Evolutionary conservation across 208 protist genomes (phyloP).

Genomic region (Acanthamoeba triangularis): DNA sequence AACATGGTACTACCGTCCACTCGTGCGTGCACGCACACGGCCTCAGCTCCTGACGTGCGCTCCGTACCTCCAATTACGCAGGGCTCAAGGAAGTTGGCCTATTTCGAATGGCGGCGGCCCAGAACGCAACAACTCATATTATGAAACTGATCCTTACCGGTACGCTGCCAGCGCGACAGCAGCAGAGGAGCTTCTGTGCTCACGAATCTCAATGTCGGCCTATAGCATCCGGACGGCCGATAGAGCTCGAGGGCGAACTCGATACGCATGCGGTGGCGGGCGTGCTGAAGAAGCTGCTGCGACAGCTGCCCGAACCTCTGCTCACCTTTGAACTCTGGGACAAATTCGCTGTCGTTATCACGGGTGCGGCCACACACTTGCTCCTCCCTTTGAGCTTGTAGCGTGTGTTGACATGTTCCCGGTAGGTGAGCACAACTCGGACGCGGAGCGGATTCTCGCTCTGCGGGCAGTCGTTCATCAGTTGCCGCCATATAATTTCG

Average conservation of each 20-base stretch:
- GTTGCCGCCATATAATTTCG: slow-evolving; percentile 30
- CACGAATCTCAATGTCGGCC: background rate
- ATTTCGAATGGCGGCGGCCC: slow-evolving; percentile 37
- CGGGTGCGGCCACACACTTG: background rate
- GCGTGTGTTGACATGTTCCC: background rate
- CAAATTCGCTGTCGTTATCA: slow-evolving; percentile 20
- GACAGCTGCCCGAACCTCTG: slow-evolving; percentile 52
- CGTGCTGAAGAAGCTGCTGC: slow-evolving; percentile 61
- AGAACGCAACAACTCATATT: background rate
- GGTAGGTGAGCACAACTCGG: slow-evolving; percentile 13
- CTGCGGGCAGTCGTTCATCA: slow-evolving; percentile 3
- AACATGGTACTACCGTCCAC: background rate
- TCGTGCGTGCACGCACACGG: background rate
- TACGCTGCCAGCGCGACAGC: background rate
- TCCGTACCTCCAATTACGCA: background rate
- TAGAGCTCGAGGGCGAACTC: slow-evolving; percentile 36
- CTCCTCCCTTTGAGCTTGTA: background rate
- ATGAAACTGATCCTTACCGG: slow-evolving; percentile 31
- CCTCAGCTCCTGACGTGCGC: no score
- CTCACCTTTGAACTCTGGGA: slow-evolving; percentile 72
- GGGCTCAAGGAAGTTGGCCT: slow-evolving; percentile 58
- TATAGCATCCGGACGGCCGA: background rate
- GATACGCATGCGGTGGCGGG: slow-evolving; percentile 58
- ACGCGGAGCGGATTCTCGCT: slow-evolving; percentile 56
- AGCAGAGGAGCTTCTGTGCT: background rate